Base-by-base conservation (phyloP, 805 yeast genomes). In the Ogataea ramenticola region DNA sequence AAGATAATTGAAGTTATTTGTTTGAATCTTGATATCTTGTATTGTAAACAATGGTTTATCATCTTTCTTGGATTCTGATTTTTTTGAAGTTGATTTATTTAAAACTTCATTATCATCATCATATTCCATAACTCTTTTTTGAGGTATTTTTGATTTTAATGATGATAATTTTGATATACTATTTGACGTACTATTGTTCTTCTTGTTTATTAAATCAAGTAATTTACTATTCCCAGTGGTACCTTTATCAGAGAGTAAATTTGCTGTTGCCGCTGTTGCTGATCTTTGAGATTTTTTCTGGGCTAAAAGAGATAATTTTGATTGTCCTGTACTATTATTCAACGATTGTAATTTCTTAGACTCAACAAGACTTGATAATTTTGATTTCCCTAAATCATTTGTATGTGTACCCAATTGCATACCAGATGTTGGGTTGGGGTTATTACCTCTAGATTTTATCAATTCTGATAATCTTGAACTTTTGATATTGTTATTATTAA, bases 1-100 rank as follows among this genome's bases (percentile, higher is more conserved):
- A 4, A 49, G 20, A 7, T 16, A 32, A 20, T 41, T 36, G 30
- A 52, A 47, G 7, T 49, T 45, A 14, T 44, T 34, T 29, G 12
- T 9, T 8, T 8, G 12, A 10, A 29, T 10, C 12, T 9, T 11
- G n/a, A 29, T 29, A 29, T 29, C 32, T 14, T 29, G 32, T 8
- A 29, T 29, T 29, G 12, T 29, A 29, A 29, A 29, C 4, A 15
- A 15, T 24, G 10, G 10, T 10, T 24, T 10, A 24, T 24, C 10
- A 6, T 24, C 33, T 9, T 14, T 30, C 6, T 14, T 30, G 16
- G 16, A 8, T 30, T 30, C 33, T 30, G 33, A 15, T 30, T 30
- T 15, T 14, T 30, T 30, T 30, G 33, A 14, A 30, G 7, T 30
- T 14, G 33, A 14, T 8, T 14, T 30, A 24, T 32, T 32, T 16